phyloP scores from a whole-genome alignment of 2,329 filamentous ascomycete species.

The Botrytis fabae region DNA sequence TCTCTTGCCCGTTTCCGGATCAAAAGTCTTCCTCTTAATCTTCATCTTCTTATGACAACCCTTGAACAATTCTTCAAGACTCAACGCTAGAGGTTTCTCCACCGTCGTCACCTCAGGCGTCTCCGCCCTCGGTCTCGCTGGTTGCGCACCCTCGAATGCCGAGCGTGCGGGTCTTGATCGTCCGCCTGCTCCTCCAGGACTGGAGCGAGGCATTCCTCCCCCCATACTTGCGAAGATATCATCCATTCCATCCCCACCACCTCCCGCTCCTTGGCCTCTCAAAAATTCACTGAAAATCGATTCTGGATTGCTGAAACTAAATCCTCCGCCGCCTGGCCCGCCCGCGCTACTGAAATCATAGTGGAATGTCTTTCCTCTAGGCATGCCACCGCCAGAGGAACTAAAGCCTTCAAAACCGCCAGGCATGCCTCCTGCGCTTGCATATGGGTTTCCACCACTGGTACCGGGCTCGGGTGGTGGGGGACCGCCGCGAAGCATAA shows the following conservation, averaged over 20 bases:
- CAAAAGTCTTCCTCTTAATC: slow-evolving; percentile 95
- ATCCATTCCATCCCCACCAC: slow-evolving; percentile 48
- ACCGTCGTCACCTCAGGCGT: slow-evolving; percentile 89
- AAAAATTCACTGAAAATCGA: slow-evolving; percentile 86
- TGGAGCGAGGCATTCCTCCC: slow-evolving; percentile 37
- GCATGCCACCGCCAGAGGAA: slow-evolving; percentile 48
- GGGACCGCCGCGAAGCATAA: slow-evolving; percentile 77
- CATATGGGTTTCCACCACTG: slow-evolving; percentile 59
- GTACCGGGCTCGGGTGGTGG: slow-evolving; percentile 62
- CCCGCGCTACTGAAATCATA: slow-evolving; percentile 50
- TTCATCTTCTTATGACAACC: slow-evolving; percentile 96
- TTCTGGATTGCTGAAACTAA: slow-evolving; percentile 80
- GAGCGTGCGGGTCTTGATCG: slow-evolving; percentile 46
- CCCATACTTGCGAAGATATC: slow-evolving; percentile 50
- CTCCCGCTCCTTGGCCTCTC: slow-evolving; percentile 52
- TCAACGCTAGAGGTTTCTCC: slow-evolving; percentile 77
- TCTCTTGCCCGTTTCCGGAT: slow-evolving; percentile 75
- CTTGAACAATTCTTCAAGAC: slow-evolving; percentile 83
- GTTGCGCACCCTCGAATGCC: slow-evolving; percentile 40
- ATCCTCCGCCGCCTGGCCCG: slow-evolving; percentile 55
- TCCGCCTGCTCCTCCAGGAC: slow-evolving; percentile 50
- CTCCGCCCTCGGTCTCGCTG: slow-evolving; percentile 44
- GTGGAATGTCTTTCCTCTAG: slow-evolving; percentile 52
- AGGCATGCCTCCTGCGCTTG: slow-evolving; percentile 55
- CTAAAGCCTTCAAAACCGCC: slow-evolving; percentile 54